Evolutionary conservation across 2,329 filamentous ascomycete genomes (phyloP), one percentile per base, ranked within the genome.

Genomic region (Mycosphaerella sp.): DNA sequence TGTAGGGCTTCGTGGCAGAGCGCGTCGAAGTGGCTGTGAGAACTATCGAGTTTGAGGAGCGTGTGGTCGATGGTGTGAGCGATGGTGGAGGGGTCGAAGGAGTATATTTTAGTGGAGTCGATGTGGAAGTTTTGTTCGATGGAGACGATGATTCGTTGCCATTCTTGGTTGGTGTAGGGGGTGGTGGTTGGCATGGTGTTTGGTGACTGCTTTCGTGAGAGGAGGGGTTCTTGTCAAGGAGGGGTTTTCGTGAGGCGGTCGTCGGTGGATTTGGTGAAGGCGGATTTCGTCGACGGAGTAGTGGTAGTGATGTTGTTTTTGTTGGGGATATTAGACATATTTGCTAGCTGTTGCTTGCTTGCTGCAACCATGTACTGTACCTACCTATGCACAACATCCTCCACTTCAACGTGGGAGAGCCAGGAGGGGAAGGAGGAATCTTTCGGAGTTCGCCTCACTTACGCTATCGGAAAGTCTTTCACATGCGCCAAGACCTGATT

Each of bases 1-100:
- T 72, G 68, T 47, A 70, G 70, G 3, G 81, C 81, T 70, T 83
- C 80, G 2, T 69, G 69, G 63, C 80, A 83, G 31, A 83, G 68
- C 8, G 65, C 67, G 64, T 80, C 77, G 53, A 84, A 76, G 54
- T 79, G 73, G 12, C 69, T 63, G 4, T 67, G 62, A 29, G 74
- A 78, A 8, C 74, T 72, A 60, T 78, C 76, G 48, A 75, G 62
- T 62, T 76, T 77, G 53, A 78, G 62, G n/a, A 77, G 65, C 3
- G 76, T 78, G 63, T 78, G 76, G 63, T 78, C 76, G 29, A 78
- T 70, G 17, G 65, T 68, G 23, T 58, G 59, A 9, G 65, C 62
- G 36, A 72, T 61, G 41, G 26, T 53, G 11, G 7, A 7, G 6
- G 40, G 21, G 34, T 53, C 51, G 6, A 58, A 34, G n/a, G 36